Evolutionary conservation across 2,329 filamentous ascomycete genomes (phyloP), one percentile per base, ranked within the genome.

Genomic region (Fusarium lateritium): DNA sequence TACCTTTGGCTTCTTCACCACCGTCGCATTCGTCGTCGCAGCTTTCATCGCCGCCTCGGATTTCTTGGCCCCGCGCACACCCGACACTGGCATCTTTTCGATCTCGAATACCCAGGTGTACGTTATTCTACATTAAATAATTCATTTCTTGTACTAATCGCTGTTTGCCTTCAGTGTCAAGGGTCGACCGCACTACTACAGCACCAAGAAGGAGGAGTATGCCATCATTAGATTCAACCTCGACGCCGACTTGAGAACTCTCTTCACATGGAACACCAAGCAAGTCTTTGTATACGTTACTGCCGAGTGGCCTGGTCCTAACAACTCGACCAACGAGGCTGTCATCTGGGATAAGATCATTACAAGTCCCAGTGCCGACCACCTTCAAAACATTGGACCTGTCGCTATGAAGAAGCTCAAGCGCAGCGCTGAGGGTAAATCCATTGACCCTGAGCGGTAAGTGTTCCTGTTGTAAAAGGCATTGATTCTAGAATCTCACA

Each of bases 241-340:
- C 62, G 92, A 97, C 76, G 92, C 94, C 54, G 95, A 99, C 82
- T 88, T 99, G 64, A 92, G 90, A 64, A 91, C 91, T 43, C 92
- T 99, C 74, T 98, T 98, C 87, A 97, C 93, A 77, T 99, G 95
- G 96, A 99, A 99, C 86, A 99, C 97, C 21, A 99, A 99, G 81
- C 93, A 98, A 82, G 84, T 99, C 76, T 99, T 98, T 82, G 90
- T 98, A 79, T 99, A 97, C 83, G 90, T 99, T 62, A 95, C 94
- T 56, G 95, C 95, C 56, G 91, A 90, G 74, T 91, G 89, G 89
- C 83, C 77, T 50, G 76, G 76, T 50, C 71, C 68, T 52, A 70
- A 72, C 59, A 82, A 81, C 71, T 78, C 74, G 58, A 83, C 82
- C 67, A 91, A 91, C 81, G 87, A 94, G 81, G 92, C 93, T 73